Conservation (phyloP, 768 basidiomycete species). For the Kwoniella europaea region DNA sequence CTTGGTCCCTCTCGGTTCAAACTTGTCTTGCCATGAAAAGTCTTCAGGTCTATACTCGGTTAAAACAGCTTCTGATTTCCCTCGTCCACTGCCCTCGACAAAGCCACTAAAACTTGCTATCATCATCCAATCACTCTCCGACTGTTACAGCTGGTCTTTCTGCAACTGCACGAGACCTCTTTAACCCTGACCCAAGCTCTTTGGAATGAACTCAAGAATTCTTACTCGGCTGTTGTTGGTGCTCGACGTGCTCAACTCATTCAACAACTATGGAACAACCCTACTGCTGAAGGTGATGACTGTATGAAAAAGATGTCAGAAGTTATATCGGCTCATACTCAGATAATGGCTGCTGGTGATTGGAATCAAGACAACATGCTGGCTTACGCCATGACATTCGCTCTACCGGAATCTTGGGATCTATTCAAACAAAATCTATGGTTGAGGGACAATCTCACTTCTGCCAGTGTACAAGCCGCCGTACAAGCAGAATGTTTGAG, state of each 20-base stretch:
- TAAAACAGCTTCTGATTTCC: too few relatives aligned
- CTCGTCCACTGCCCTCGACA: too few relatives aligned
- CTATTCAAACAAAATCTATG: conserved; percentile 28
- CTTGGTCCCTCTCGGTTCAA: too few relatives aligned
- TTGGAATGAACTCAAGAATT: conserved; percentile 6
- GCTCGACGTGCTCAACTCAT: conserved; percentile 24
- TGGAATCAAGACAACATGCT: conserved; percentile 19
- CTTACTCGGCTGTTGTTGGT: conserved; percentile 22
- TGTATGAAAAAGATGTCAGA: conserved; percentile 12
- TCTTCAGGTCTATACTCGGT: too few relatives aligned
- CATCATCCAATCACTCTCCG: too few relatives aligned
- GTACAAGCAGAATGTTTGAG: conserved; percentile 6
- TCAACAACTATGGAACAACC: conserved; percentile 23
- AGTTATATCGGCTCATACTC: conserved; percentile 27
- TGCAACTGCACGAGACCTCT: not conserved
- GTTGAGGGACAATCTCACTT: conserved; percentile 12
- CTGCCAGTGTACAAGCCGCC: conserved; percentile 12
- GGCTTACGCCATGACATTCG: conserved; percentile 31
- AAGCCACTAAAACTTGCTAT: too few relatives aligned
- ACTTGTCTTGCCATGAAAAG: too few relatives aligned
- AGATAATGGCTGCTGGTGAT: conserved; percentile 20
- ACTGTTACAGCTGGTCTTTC: too few relatives aligned
- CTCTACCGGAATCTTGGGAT: conserved; percentile 25
- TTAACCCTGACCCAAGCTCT: not conserved
- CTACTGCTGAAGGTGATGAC: conserved; percentile 23